Conservation (phyloP, 805 yeast species). For the Maudiozyma turicensis region DNA sequence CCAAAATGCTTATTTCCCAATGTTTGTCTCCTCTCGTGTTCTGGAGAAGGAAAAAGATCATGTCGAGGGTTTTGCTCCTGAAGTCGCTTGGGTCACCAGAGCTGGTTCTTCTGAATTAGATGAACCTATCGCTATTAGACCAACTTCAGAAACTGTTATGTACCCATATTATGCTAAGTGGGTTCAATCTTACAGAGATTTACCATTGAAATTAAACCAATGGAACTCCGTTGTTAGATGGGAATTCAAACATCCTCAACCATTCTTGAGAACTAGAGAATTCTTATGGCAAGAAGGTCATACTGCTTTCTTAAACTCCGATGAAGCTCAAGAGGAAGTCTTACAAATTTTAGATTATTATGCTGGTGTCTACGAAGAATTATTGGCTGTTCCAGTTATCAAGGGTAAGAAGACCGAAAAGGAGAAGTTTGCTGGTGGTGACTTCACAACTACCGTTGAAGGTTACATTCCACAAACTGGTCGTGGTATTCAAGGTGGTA, state of each 20-base stretch:
- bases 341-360: slow-evolving; percentile 77
- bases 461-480: slow-evolving; percentile 98
- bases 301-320: slow-evolving; percentile 84
- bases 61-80: slow-evolving; percentile 98
- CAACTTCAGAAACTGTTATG: slow-evolving; percentile 99
- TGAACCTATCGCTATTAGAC: slow-evolving; percentile 98
- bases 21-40: slow-evolving; percentile 91
- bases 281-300: slow-evolving; percentile 99
- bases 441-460: slow-evolving; percentile 89
- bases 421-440: slow-evolving; percentile 98
- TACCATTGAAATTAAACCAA: slow-evolving; percentile 92
- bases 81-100: slow-evolving; percentile 98
- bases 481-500: slow-evolving; percentile 99
- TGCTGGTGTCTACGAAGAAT: slow-evolving; percentile 74
- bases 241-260: slow-evolving; percentile 99
- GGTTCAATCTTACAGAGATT: slow-evolving; percentile 96
- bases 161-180: slow-evolving; percentile 98
- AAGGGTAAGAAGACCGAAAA: slow-evolving; percentile 94
- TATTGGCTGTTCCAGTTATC: slow-evolving; percentile 94
- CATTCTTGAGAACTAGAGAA: slow-evolving; percentile 96
- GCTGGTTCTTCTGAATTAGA: slow-evolving; percentile 93
- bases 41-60: slow-evolving; percentile 97
- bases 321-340: slow-evolving; percentile 78
- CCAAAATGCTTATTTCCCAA: slow-evolving; percentile 92
- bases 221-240: slow-evolving; percentile 99